Evolutionary conservation across 495 filamentous ascomycete species (phyloP).

Genomic region (Neurospora tetraspora): DNA sequence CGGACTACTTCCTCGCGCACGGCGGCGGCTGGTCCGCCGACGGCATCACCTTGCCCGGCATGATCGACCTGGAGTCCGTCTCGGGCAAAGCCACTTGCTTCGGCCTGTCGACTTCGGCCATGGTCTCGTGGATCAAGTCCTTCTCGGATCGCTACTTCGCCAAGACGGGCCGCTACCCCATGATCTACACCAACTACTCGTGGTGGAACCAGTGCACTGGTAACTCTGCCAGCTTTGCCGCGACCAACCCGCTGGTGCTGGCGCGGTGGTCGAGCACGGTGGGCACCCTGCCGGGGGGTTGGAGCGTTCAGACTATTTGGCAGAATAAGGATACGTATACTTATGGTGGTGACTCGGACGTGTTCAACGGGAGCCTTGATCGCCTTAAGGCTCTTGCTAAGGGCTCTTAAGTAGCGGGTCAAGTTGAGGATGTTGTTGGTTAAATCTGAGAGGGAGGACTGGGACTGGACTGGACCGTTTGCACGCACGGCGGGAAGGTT

Average conservation of each 20-base stretch:
- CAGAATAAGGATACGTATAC: slow-evolving; percentile 39
- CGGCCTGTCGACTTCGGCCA: slow-evolving; percentile 40
- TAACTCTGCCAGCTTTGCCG: slow-evolving; percentile 39
- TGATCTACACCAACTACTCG: slow-evolving; percentile 50
- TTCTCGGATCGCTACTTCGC: slow-evolving; percentile 48
- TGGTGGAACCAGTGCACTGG: slow-evolving; percentile 59
- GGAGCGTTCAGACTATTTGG: slow-evolving; percentile 53
- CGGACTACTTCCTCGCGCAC: slow-evolving; percentile 48
- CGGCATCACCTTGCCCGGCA: slow-evolving; percentile 54
- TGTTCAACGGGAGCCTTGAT: slow-evolving; percentile 33
- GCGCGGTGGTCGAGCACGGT: slow-evolving; percentile 40
- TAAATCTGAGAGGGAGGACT: neutral
- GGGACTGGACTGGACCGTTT: neutral
- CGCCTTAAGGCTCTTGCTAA: neutral
- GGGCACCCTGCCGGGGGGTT: slow-evolving; percentile 48
- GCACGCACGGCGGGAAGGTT: neutral
- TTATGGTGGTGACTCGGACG: slow-evolving; percentile 43
- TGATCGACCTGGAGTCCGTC: slow-evolving; percentile 54
- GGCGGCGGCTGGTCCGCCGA: slow-evolving; percentile 55
- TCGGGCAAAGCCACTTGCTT: slow-evolving; percentile 39
- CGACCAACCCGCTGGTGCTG: slow-evolving; percentile 47
- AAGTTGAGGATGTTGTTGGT: neutral
- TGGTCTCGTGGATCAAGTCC: slow-evolving; percentile 51
- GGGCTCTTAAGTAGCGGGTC: neutral
- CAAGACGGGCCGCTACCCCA: slow-evolving; percentile 43